phyloP scores from a whole-genome alignment of 2,329 filamentous ascomycete genomes.

The Penicillium sp. region DNA sequence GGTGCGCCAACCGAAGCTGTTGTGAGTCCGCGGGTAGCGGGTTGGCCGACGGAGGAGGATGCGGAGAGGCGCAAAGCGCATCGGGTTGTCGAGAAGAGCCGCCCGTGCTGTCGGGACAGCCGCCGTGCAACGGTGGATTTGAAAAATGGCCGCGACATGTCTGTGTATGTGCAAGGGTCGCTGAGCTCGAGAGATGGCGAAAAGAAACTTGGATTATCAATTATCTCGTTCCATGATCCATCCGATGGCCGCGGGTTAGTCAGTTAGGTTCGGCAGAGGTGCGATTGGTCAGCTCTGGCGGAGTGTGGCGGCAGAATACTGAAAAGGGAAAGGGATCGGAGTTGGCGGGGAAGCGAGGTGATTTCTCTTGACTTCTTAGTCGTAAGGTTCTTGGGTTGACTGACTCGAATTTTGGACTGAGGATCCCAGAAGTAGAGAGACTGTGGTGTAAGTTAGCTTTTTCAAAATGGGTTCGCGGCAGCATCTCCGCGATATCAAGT shows the following conservation, averaged over 20 bases:
- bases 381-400: not conserved
- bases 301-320: conserved; percentile 32
- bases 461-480: conserved; percentile 32
- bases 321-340: conserved; percentile 12
- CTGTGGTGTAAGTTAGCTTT: not conserved
- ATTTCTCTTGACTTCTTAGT: not conserved
- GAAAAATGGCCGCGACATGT: conserved; percentile 35
- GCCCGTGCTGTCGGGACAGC: conserved; percentile 24
- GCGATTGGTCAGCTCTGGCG: conserved; percentile 34
- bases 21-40: conserved; percentile 21
- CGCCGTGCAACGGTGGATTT: conserved; percentile 27
- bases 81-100: conserved; percentile 29
- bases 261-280: conserved; percentile 25
- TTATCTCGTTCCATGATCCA: conserved; percentile 21
- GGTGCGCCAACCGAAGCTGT: conserved; percentile 2
- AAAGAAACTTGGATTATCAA: conserved; percentile 23
- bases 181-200: conserved; percentile 3
- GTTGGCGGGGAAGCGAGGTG: conserved; percentile 18
- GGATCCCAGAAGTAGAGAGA: not conserved
- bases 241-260: conserved; percentile 32
- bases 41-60: conserved; percentile 30
- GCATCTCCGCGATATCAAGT: conserved; percentile 31
- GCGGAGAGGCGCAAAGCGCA: conserved; percentile 32
- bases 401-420: not conserved
- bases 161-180: conserved; percentile 5